Evolutionary conservation across 1,284 basidiomycete species (phyloP), one percentile per base, ranked within the genome.

Genomic region (Naganishia cerealis): DNA sequence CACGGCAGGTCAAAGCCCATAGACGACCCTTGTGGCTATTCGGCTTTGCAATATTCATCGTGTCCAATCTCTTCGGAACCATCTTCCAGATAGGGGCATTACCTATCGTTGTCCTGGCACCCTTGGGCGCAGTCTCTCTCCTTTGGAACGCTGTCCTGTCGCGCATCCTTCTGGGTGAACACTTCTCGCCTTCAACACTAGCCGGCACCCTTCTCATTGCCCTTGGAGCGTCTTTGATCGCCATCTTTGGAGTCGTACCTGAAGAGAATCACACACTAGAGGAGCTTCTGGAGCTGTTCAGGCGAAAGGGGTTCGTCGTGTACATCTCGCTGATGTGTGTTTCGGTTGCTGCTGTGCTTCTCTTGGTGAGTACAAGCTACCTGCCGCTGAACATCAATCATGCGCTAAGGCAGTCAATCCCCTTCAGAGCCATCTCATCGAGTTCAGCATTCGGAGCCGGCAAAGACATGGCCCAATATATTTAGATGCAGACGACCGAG

Each of bases 141-240:
- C 85, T 97, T 29, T 97, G 92, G 90, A 98, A 98, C 79, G 92
- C 92, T 3, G 87, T 97, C 74, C 93, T 97, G 73, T 93, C 94
- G 12, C 86, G 88, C 36, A 77, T 95, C 59, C 84, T 97, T 50
- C 85, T 97, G 24, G 91, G 91, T 48, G 93, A 95, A 76, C 84
- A 88, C 24, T 92, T 96, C 80, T 92, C 91, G 6, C 85, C 84
- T 13, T 90, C 88, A 83, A 91, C 95, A 86, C 82, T 93, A 63
- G 79, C 90, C 13, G 94, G 93, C 33, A 96, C 93, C 3, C 79
- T 90, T 39, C 84, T 96, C 74, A 94, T 98, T 71, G 91, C 91
- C 0, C 86, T 87, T 13, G 94, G 94, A 39, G 94, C 94, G 0
- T 87, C 92, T 40, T 84, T 95, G 68, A 94, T 98, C 69, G 93